Evolutionary conservation across 257 asterid genomes (phyloP).

Genomic region (Solanum okadae): DNA sequence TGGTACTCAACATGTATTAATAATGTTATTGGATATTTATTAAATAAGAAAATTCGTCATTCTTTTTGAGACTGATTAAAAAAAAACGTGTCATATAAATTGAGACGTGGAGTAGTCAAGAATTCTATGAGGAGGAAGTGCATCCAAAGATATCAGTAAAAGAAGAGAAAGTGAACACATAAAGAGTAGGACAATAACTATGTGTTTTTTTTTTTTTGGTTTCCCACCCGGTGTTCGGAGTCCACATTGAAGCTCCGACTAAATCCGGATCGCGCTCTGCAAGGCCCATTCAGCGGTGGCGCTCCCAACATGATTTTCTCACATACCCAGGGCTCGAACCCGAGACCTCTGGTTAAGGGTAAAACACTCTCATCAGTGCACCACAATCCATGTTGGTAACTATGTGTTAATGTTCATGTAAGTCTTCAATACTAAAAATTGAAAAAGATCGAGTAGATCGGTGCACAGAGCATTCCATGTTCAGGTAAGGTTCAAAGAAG

Average conservation of each 20-base stretch:
- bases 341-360: too few species aligned
- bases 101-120: accelerated
- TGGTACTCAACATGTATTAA: background rate
- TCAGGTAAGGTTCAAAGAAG: accelerated
- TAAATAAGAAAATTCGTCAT: too few species aligned
- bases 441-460: background rate
- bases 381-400: background rate
- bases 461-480: too few species aligned
- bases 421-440: background rate
- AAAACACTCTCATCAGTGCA: too few species aligned
- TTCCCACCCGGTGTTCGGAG: too few species aligned
- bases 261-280: too few species aligned
- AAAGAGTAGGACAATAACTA: background rate
- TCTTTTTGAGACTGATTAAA: too few species aligned
- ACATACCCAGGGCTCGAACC: too few species aligned
- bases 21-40: background rate
- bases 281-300: accelerated
- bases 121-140: background rate
- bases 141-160: background rate
- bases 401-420: background rate
- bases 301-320: too few species aligned
- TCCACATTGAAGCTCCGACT: accelerated
- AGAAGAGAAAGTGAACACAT: background rate
- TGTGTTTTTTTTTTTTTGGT: too few species aligned
- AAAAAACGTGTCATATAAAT: background rate